Evolutionary conservation across 2,329 filamentous ascomycete species (phyloP), one percentile per base, ranked within the genome.

Genomic region (Aspergillus hiratsukae): DNA sequence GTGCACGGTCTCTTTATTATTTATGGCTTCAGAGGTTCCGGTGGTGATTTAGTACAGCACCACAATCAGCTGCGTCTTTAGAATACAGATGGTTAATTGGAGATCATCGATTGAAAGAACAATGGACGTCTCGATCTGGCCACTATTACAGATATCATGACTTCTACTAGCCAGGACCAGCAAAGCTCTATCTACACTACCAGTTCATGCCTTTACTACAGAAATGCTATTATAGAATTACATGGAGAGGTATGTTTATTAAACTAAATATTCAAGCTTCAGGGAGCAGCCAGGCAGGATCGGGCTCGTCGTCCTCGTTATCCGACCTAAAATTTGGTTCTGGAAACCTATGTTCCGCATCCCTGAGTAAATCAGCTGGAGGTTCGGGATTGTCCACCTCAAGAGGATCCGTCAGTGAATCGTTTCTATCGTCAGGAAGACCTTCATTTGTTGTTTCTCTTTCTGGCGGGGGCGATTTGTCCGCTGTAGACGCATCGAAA

Each of bases 221-320:
- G 14, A 37, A 14, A 17, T 37, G 31, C 6, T 17, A 37, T 17
- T 37, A 37, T 37, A 7, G 5, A 17, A 37, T n/a, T 37, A 9
- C 19, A 11, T 17, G 3, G 2, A 23, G 23, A 23, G 23, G 23
- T 23, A 35, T 9, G 31, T 35, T 29, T n/a, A 40, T 9, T 9
- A 19, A 28, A 3, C 11, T 49, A 27, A 19, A 25, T 25, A 17
- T 27, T 53, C 25, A 65, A 51, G 62, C 54, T 55, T 67, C 65
- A 40, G 71, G 74, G 25, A 77, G 67, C 27, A 78, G 60, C 68
- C 76, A 75, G 17, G 75, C 70, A 28, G 75, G 75, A 63, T 78
- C 76, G 6, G 75, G 76, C 19, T 76, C 75, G 54, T 77, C 71
- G 57, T 75, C 74, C 41, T 77, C 71, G 17, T 70, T 70, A 11